A percentile compares a stretch with the other conserved stretches of the same genome.
Evolutionary conservation across 192 early-diverging fungal species (phyloP).

Genomic region (Backusella westeae): DNA sequence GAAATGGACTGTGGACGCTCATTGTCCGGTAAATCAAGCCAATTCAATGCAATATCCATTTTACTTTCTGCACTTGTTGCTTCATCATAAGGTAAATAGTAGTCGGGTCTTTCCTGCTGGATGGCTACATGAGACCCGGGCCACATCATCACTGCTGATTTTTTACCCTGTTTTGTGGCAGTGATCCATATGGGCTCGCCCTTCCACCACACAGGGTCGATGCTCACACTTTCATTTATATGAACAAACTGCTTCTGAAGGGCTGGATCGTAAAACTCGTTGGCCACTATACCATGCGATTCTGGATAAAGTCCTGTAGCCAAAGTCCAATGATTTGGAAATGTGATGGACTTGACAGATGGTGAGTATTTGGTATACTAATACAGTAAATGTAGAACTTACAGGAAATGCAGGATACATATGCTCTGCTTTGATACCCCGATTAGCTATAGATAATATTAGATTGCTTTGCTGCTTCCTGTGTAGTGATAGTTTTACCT

Average conservation of each 20-base stretch:
- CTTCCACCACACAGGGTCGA: conserved; percentile 80
- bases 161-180: conserved; percentile 63
- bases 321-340: conserved; percentile 92
- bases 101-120: conserved; percentile 56
- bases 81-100: conserved; percentile 55
- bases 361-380: background rate
- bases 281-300: conserved; percentile 87
- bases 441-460: background rate
- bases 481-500: background rate
- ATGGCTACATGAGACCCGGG: conserved; percentile 68
- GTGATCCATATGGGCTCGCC: conserved; percentile 94
- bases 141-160: conserved; percentile 86
- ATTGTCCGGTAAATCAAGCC: conserved; percentile 75
- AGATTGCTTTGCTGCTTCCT: too few species aligned
- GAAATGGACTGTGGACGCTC: conserved; percentile 73
- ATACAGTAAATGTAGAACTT: background rate
- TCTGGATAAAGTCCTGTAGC: conserved; percentile 91
- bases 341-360: conserved; percentile 61
- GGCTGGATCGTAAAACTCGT: conserved; percentile 74
- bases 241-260: conserved; percentile 77
- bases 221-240: conserved; percentile 57
- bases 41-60: conserved; percentile 59
- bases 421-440: conserved; percentile 53
- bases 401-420: conserved; percentile 73
- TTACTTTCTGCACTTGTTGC: conserved; percentile 48